phyloP scores from a whole-genome alignment of 225 moss, liverwort and hornwort genomes.

The Lunularia cruciata region DNA sequence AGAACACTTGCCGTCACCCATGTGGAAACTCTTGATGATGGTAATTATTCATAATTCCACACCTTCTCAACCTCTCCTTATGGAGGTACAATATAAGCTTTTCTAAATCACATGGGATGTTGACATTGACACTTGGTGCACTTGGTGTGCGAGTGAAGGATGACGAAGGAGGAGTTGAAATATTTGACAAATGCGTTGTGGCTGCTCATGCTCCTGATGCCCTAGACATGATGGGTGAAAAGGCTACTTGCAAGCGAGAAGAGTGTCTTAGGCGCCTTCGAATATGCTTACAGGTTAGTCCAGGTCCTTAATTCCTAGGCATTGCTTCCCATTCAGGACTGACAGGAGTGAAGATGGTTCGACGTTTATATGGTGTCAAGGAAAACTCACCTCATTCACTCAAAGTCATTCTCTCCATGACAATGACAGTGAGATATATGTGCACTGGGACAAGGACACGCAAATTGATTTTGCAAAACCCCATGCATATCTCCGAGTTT shows the following conservation, averaged over 20 bases:
- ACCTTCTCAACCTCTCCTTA: too few relatives aligned
- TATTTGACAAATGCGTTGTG: slow-evolving; percentile 80
- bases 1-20: slow-evolving; percentile 54
- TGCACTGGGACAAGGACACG: slow-evolving; percentile 72
- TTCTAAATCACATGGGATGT: too few relatives aligned
- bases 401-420: not conserved
- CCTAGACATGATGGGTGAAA: slow-evolving; percentile 67
- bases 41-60: too few relatives aligned
- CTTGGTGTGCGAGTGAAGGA: slow-evolving; percentile 71
- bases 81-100: too few relatives aligned
- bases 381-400: not conserved
- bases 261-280: slow-evolving; percentile 69
- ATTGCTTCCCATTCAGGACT: too few relatives aligned
- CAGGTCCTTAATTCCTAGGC: not conserved
- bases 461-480: too few relatives aligned
- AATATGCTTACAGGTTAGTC: slow-evolving; percentile 67
- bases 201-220: slow-evolving; percentile 95
- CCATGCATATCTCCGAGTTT: too few relatives aligned
- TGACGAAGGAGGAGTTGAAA: slow-evolving; percentile 55
- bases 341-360: not conserved
- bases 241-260: slow-evolving; percentile 63
- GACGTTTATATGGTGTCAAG: not conserved
- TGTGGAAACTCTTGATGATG: slow-evolving; percentile 49
- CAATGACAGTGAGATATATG: slow-evolving; percentile 60
- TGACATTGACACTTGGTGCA: too few relatives aligned